Conservation (phyloP, 805 yeast genomes). For the Ogataea angusta region DNA sequence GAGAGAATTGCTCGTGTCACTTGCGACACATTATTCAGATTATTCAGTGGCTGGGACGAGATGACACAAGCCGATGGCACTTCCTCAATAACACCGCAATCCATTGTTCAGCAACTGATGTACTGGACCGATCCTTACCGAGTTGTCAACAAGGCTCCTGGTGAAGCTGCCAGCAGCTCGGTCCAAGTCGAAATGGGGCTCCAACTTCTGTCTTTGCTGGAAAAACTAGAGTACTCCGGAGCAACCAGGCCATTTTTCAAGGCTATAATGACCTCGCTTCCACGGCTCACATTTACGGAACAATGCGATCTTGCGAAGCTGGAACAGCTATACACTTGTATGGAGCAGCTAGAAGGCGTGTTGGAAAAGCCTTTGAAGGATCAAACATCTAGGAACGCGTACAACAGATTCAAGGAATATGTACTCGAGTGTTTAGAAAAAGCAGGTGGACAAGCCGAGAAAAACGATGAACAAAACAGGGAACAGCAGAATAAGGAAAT, state of each 20-base stretch:
- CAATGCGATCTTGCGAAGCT: slow-evolving; percentile 20
- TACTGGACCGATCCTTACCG: slow-evolving; percentile 84
- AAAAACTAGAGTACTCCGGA: slow-evolving; percentile 45
- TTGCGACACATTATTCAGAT: slow-evolving; percentile 60
- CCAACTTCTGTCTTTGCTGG: slow-evolving; percentile 51
- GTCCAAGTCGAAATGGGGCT: slow-evolving; percentile 56
- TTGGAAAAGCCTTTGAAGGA: slow-evolving; percentile 26
- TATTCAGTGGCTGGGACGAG: slow-evolving; percentile 43
- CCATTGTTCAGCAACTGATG: slow-evolving; percentile 65
- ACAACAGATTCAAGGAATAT: slow-evolving; percentile 24
- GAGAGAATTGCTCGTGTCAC: slow-evolving; percentile 58
- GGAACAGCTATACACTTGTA: slow-evolving; percentile 20
- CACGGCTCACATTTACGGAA: slow-evolving; percentile 44
- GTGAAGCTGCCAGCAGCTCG: slow-evolving; percentile 39
- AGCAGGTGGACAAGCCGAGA: slow-evolving; percentile 13
- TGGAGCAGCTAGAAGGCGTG: slow-evolving; percentile 27
- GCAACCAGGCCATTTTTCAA: slow-evolving; percentile 51
- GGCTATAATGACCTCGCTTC: slow-evolving; percentile 48
- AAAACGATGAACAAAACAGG: slow-evolving; percentile 4
- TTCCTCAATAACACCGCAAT: slow-evolving; percentile 40
- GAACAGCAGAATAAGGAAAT: slow-evolving; percentile 6
- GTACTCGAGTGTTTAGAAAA: slow-evolving; percentile 26
- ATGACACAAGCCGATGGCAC: slow-evolving; percentile 35
- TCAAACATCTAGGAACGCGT: slow-evolving; percentile 23
- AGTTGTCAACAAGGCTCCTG: slow-evolving; percentile 48